Conservation (phyloP, 495 filamentous ascomycete species). For the Aspergillus hancockii region DNA sequence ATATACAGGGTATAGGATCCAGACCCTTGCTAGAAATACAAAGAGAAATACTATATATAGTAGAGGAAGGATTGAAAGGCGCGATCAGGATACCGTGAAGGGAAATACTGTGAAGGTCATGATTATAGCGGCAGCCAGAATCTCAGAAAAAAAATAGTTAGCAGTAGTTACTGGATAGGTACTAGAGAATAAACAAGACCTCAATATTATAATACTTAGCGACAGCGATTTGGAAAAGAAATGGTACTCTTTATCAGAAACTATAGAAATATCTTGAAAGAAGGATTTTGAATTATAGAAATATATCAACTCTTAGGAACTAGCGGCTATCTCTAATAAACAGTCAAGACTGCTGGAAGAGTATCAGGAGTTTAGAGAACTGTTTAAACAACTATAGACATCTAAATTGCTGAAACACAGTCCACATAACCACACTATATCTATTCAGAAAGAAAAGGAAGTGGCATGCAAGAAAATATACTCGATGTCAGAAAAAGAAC, state of each 20-base stretch:
- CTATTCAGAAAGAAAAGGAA: too few relatives aligned
- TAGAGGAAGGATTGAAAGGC: neutral
- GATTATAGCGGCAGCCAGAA: neutral
- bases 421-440: slow-evolving; percentile 13
- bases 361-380: neutral
- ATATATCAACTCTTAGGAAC: slow-evolving; percentile 6
- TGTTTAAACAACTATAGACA: slow-evolving; percentile 15
- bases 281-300: too few relatives aligned
- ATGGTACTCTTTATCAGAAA: neutral
- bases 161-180: slow-evolving; percentile 1
- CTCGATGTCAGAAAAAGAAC: slow-evolving; percentile 4
- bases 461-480: slow-evolving; percentile 3
- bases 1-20: neutral
- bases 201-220: too few relatives aligned
- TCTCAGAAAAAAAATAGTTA: slow-evolving; percentile 1
- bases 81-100: neutral
- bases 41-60: too few relatives aligned
- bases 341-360: too few relatives aligned
- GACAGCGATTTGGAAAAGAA: neutral
- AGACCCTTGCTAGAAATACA: neutral
- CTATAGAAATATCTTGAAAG: too few relatives aligned
- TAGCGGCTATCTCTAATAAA: neutral
- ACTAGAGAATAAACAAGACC: neutral
- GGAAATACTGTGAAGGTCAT: neutral
- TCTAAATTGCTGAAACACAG: slow-evolving; percentile 9